These are phyloP conservation scores for Microdochium bolleyi DNA, from an alignment of 2,329 filamentous ascomycete species.

Conservation along the genomic window DNA sequence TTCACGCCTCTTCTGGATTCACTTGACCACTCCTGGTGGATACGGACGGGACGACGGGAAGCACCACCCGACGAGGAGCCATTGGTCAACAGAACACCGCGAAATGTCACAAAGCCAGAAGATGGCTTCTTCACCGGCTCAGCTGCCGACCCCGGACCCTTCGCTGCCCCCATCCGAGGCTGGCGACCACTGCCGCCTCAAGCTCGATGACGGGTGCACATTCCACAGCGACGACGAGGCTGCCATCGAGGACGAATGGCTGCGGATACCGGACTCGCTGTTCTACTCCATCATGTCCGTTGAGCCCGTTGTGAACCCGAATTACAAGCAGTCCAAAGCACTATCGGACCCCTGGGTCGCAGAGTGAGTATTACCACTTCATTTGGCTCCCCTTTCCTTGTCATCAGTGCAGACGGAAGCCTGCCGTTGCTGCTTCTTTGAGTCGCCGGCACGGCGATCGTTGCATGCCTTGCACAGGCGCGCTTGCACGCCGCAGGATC, in stretches of 20 bases:
- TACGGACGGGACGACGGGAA: too few species aligned
- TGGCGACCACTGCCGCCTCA: not conserved
- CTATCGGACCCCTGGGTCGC: not conserved
- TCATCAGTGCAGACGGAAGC: too few species aligned
- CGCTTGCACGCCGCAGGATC: too few species aligned
- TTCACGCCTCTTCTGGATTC: too few species aligned
- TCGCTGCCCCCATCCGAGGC: not conserved
- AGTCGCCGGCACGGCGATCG: too few species aligned
- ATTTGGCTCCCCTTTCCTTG: not conserved
- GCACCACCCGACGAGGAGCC: too few species aligned
- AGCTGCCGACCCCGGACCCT: not conserved
- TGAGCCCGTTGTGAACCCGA: not conserved
- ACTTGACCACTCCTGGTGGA: too few species aligned
- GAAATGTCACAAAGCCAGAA: not conserved
- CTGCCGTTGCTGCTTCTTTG: too few species aligned
- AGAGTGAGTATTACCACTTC: not conserved
- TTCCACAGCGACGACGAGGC: not conserved
- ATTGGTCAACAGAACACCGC: too few species aligned
- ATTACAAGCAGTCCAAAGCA: not conserved
- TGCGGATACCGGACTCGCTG: not conserved
- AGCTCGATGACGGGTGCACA: not conserved
- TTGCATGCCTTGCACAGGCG: too few species aligned
- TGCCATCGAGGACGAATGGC: not conserved
- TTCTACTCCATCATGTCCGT: conserved; percentile 2
- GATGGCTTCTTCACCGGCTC: not conserved